A percentile compares a stretch with the other conserved stretches of the same genome.
phyloP scores from a whole-genome alignment of 768 basidiomycete species.

The Cantharellus anzutake region DNA sequence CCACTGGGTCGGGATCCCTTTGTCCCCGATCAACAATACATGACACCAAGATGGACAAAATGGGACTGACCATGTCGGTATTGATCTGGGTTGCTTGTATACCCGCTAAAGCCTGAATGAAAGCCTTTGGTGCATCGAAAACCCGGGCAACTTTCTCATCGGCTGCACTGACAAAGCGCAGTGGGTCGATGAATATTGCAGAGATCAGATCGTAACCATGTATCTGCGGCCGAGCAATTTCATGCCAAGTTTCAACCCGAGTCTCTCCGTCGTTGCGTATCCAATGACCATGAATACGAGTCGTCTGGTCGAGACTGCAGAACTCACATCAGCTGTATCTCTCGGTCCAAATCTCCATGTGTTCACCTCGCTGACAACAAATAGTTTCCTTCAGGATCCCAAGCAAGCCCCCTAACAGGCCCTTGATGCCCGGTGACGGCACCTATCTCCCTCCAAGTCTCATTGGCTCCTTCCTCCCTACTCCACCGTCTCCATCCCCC shows the following conservation, averaged over 20 bases:
- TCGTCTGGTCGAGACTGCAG: slow-evolving; percentile 71
- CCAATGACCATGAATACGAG: slow-evolving; percentile 61
- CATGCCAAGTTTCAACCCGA: slow-evolving; percentile 44
- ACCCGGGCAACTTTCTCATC: slow-evolving; percentile 93
- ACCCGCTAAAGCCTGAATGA: slow-evolving; percentile 40
- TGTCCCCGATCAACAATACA: background rate
- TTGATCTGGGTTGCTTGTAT: background rate
- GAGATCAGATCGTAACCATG: slow-evolving; percentile 90
- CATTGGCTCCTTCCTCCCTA: slow-evolving; percentile 16
- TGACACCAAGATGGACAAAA: background rate
- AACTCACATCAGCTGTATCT: background rate
- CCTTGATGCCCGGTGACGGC: slow-evolving; percentile 76
- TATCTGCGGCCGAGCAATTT: slow-evolving; percentile 81
- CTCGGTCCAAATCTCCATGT: background rate
- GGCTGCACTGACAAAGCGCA: slow-evolving; percentile 76
- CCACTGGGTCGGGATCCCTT: slow-evolving; percentile 47
- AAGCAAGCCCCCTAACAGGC: slow-evolving; percentile 58
- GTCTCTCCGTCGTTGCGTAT: background rate
- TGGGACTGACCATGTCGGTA: background rate
- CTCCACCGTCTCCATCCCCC: slow-evolving; percentile 86
- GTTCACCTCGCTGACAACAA: slow-evolving; percentile 68
- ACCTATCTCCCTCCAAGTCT: slow-evolving; percentile 50
- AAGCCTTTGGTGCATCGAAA: slow-evolving; percentile 76
- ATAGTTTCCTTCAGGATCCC: slow-evolving; percentile 79
- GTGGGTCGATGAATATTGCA: slow-evolving; percentile 50